Base-by-base conservation (phyloP, 129 eudicot genomes). In the Pulicaria dysenterica region DNA sequence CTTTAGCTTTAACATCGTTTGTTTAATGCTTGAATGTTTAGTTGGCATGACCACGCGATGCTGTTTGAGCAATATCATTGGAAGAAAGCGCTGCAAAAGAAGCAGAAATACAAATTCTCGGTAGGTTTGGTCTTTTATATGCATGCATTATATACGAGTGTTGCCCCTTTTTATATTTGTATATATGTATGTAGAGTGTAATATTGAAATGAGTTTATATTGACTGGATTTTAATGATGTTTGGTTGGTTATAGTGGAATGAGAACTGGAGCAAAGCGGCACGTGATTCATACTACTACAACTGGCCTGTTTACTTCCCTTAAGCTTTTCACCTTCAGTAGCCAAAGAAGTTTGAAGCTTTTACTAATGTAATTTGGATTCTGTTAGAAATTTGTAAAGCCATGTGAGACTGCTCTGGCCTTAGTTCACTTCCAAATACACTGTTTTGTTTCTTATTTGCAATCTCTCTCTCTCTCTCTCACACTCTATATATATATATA, bases 31-130 rank as follows among this genome's bases (percentile, higher is more conserved):
- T 54, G 44, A 70, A 58, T 69, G 56, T 80, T 74, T 85, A 94
- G 98, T 67, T 94, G 95, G 96, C 97, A 90, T 81, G 98, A 94
- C 80, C 85, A 82, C 40, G 91, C 91, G 16, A 90, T 94, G 96
- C 78, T 84, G 4, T 79, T 72, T 77, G 98, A 94, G 86, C 96
- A 94, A 55, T 81, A 94, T 69, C 98, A 94, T 66, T 84, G 90
- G 97, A 94, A 90, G 83, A 85, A 83, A 79, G 96, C 98, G 5
- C 64, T 83, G 78, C 68, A 66, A 65, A 87, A 87, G 85, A 86
- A 83, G 38, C 78, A 90, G 70, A 81, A 76, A 5, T 88, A 93
- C 72, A 49, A 87, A 58, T 90, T 87, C 55, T 64, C 80, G 93
- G 98, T 93, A 87, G 16, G 75, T 64, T 15, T 62, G 8, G 37